phyloP scores from a whole-genome alignment of 208 protist species.

The Angomonas deanei region DNA sequence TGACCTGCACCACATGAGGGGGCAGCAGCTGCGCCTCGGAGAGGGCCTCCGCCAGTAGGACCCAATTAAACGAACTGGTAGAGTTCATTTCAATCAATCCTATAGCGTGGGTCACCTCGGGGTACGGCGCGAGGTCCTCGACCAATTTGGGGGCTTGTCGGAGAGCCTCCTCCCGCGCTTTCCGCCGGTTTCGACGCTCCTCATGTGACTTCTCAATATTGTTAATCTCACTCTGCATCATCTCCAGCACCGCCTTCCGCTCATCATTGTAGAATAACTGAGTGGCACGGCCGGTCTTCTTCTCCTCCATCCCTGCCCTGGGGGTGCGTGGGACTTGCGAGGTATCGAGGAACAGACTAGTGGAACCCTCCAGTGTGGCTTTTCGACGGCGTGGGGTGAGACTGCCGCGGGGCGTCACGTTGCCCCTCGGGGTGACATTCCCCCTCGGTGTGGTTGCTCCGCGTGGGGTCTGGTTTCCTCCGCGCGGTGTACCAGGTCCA shows the following conservation, averaged over 20 bases:
- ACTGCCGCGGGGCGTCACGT: background rate
- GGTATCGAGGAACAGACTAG: background rate
- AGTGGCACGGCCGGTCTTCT: background rate
- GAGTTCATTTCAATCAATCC: background rate
- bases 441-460: background rate
- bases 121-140: conserved; percentile 3
- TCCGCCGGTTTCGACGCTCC: background rate
- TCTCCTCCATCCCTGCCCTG: background rate
- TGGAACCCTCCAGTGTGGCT: background rate
- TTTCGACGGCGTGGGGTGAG: background rate
- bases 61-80: conserved; percentile 17
- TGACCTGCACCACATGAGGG: conserved; percentile 7
- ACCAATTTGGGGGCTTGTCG: background rate
- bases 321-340: background rate
- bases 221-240: conserved; percentile 11
- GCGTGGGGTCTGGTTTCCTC: background rate
- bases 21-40: conserved; percentile 18
- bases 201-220: conserved; percentile 9
- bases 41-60: conserved; percentile 16
- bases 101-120: conserved; percentile 8
- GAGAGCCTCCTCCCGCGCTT: background rate
- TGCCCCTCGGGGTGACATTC: background rate
- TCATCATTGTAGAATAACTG: conserved; percentile 8
- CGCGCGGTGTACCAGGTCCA: background rate
- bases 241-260: conserved; percentile 9